Conservation (phyloP, 306 rosid species). For the Citrullus amarus region DNA sequence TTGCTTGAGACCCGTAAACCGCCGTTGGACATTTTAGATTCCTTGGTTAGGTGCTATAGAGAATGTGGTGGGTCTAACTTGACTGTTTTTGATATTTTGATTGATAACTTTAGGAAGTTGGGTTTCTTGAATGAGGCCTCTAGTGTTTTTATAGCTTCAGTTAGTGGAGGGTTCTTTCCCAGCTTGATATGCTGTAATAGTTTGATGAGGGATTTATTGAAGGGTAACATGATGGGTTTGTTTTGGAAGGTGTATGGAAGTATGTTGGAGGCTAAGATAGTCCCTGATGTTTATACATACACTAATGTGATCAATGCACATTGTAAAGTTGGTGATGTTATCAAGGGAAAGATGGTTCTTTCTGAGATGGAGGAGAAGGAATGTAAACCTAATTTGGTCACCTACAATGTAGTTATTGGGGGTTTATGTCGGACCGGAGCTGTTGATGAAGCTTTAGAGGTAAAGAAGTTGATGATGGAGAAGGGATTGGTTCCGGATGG, state of each 20-base stretch:
- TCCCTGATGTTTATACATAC: slow-evolving; percentile 30
- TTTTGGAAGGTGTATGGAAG: slow-evolving; percentile 40
- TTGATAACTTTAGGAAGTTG: slow-evolving; percentile 20
- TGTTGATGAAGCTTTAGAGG: slow-evolving; percentile 23
- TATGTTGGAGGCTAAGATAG: slow-evolving; percentile 26
- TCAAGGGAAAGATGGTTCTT: slow-evolving; percentile 22
- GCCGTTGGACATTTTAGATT: slow-evolving; percentile 24
- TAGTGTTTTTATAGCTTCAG: slow-evolving; percentile 25
- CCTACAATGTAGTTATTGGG: slow-evolving; percentile 19
- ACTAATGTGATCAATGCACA: slow-evolving; percentile 31
- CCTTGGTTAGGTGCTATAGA: slow-evolving; percentile 18
- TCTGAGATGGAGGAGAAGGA: slow-evolving; percentile 39
- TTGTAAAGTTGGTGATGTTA: slow-evolving; percentile 28
- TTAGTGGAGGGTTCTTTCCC: slow-evolving; percentile 23
- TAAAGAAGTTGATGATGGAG: slow-evolving; percentile 17
- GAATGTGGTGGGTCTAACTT: slow-evolving; percentile 17
- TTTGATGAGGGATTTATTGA: slow-evolving; percentile 31
- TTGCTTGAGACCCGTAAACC: slow-evolving; percentile 23
- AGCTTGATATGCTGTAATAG: slow-evolving; percentile 23
- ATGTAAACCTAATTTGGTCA: slow-evolving; percentile 18
- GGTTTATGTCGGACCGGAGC: slow-evolving; percentile 27
- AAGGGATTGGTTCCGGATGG: slow-evolving; percentile 25
- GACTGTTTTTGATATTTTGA: slow-evolving; percentile 30
- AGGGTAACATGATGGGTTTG: slow-evolving; percentile 20
- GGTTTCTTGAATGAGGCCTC: slow-evolving; percentile 30